phyloP scores from a whole-genome alignment of 1,139 yeast species.

The Pichia sp. region DNA sequence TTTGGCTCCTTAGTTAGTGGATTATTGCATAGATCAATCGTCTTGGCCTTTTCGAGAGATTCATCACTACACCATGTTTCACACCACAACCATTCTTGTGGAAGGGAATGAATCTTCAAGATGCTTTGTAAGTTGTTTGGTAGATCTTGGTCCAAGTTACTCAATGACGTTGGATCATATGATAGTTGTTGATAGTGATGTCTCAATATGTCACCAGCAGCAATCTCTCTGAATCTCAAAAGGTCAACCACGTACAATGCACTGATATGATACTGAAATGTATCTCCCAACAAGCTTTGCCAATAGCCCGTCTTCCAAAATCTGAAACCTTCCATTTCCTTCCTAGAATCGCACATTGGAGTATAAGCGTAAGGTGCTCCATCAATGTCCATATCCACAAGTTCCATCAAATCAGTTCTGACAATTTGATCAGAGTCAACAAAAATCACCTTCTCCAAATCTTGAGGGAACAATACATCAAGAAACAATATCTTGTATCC shows the following conservation, averaged over 20 bases:
- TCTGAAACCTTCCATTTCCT: constrained; percentile 76
- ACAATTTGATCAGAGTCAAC: constrained; percentile 83
- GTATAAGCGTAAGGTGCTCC: constrained; percentile 83
- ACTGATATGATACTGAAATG: constrained; percentile 70
- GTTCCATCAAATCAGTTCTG: constrained; percentile 63
- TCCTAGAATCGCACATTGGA: constrained; percentile 80
- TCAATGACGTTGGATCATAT: constrained; percentile 68
- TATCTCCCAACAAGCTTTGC: constrained; percentile 55
- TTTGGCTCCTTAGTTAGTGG: constrained; percentile 77
- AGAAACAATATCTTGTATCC: constrained; percentile 81
- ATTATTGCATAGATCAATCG: constrained; percentile 78
- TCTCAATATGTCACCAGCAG: constrained; percentile 75
- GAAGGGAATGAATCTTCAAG: constrained; percentile 63
- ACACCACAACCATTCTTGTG: constrained; percentile 89
- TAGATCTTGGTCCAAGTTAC: constrained; percentile 85
- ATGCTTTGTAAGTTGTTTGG: constrained; percentile 74
- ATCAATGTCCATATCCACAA: constrained; percentile 56
- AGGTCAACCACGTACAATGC: constrained; percentile 82
- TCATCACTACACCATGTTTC: constrained; percentile 88
- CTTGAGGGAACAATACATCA: constrained; percentile 81
- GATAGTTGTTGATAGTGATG: constrained; percentile 83
- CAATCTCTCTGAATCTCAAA: constrained; percentile 49
- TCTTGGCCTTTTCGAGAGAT: constrained; percentile 53
- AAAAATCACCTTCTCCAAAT: constrained; percentile 66
- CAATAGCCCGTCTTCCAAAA: constrained; percentile 97